A percentile compares a stretch with the other conserved stretches of the same genome.
These are phyloP conservation scores for Elsinoe arachidis DNA, from an alignment of 2,329 filamentous ascomycete genomes.

Conservation along the genomic window DNA sequence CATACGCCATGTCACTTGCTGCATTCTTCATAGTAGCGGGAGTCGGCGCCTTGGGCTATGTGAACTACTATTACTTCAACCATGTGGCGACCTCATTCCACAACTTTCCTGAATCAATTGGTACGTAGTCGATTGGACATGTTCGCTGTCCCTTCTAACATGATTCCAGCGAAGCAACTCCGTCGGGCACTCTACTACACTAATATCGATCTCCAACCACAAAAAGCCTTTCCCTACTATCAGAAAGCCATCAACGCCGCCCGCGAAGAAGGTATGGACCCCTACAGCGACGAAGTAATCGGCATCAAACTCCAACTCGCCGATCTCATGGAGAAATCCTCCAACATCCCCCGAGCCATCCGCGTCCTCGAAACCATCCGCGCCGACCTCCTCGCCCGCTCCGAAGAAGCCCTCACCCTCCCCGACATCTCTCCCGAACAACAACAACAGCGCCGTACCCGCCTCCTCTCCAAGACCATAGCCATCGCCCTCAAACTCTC, in stretches of 20 bases:
- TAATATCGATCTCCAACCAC: conserved; percentile 64
- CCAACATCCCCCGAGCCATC: conserved; percentile 60
- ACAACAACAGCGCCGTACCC: conserved; percentile 40
- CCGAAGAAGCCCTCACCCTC: conserved; percentile 30
- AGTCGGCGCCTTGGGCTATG: conserved; percentile 33
- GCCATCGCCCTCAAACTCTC: conserved; percentile 75
- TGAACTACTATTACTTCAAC: conserved; percentile 39
- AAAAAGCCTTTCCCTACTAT: conserved; percentile 75
- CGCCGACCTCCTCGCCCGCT: conserved; percentile 50
- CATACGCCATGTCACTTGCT: conserved; percentile 31
- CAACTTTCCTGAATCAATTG: conserved; percentile 51
- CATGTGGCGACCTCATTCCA: conserved; percentile 43
- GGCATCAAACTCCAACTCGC: conserved; percentile 80
- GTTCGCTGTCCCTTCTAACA: conserved; percentile 32
- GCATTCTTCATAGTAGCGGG: conserved; percentile 29
- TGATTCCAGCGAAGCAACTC: conserved; percentile 54
- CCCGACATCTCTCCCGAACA: conserved; percentile 43
- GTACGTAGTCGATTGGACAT: background rate
- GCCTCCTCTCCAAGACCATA: conserved; percentile 64
- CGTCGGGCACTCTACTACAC: conserved; percentile 81
- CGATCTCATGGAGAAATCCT: conserved; percentile 67
- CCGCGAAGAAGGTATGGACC: conserved; percentile 67
- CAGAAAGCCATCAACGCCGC: conserved; percentile 68
- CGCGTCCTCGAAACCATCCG: conserved; percentile 71
- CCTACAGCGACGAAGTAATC: conserved; percentile 82